Evolutionary conservation across 257 asterid species (phyloP).

Genomic region (Paraleonurus japonicus): DNA sequence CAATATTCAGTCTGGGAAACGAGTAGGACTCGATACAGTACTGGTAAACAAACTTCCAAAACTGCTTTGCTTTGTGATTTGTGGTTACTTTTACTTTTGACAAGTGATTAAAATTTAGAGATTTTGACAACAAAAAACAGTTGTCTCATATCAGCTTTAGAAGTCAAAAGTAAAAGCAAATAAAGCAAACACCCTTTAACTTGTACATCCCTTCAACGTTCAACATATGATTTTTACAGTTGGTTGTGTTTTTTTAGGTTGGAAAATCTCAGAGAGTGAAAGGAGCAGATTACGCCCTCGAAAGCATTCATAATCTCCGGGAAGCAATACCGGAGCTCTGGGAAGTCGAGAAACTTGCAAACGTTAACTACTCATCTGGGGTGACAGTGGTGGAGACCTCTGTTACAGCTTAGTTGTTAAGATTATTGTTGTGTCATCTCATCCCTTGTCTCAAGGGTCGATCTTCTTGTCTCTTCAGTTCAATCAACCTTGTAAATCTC

Average conservation of each 20-base stretch:
- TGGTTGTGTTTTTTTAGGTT: conserved; percentile 39
- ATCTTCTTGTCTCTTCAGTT: too few species aligned
- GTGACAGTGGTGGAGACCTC: conserved; percentile 84
- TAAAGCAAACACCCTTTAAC: too few species aligned
- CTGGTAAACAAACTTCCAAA: conserved; percentile 41
- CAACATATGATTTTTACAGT: not conserved
- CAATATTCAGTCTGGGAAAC: conserved; percentile 79
- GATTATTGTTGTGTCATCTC: not conserved
- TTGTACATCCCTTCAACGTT: too few species aligned
- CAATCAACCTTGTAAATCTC: conserved; percentile 39
- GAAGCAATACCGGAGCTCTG: conserved; percentile 94
- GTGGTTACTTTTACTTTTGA: not conserved
- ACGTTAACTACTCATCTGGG: conserved; percentile 56
- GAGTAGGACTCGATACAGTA: conserved; percentile 77
- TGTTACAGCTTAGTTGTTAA: conserved; percentile 62
- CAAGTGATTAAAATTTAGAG: too few species aligned
- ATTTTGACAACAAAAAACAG: too few species aligned
- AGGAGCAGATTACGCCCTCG: conserved; percentile 90
- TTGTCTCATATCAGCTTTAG: too few species aligned
- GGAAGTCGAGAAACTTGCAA: conserved; percentile 65
- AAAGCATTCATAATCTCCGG: conserved; percentile 82
- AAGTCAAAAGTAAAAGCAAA: too few species aligned
- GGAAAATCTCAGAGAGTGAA: conserved; percentile 82
- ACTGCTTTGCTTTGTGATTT: not conserved
- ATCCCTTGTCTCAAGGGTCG: too few species aligned